phyloP scores from a whole-genome alignment of 768 basidiomycete genomes.

The Leccinum variicolor region DNA sequence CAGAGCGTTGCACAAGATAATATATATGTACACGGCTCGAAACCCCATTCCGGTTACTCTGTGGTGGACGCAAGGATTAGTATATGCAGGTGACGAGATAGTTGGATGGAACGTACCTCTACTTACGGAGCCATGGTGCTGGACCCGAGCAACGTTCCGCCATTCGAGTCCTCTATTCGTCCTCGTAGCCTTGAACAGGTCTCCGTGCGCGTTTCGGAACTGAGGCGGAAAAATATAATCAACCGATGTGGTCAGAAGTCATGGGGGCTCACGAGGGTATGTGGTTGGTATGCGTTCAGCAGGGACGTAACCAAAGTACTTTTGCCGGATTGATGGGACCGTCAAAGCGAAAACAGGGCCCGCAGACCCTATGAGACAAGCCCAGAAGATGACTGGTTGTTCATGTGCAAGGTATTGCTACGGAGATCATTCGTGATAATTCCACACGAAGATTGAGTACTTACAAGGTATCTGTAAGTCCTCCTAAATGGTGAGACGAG shows the following conservation, averaged over 20 bases:
- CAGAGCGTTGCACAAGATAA: not conserved
- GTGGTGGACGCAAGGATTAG: not conserved
- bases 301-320: conserved; percentile 66
- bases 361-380: conserved; percentile 66
- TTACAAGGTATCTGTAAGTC: conserved; percentile 30
- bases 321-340: conserved; percentile 74
- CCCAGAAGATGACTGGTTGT: conserved; percentile 88
- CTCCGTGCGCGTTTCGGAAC: conserved; percentile 72
- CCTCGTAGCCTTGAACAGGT: conserved; percentile 73
- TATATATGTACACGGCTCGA: conserved; percentile 4
- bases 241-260: not conserved
- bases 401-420: conserved; percentile 93
- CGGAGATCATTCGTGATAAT: not conserved
- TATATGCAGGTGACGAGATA: not conserved
- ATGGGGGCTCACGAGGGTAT: conserved; percentile 64
- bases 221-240: conserved; percentile 21
- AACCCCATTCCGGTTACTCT: conserved; percentile 1
- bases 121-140: not conserved
- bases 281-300: conserved; percentile 70
- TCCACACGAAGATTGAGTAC: not conserved
- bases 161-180: conserved; percentile 34
- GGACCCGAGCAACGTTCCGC: not conserved
- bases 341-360: conserved; percentile 72
- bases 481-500: conserved; percentile 28
- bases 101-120: conserved; percentile 2